Conservation (phyloP, 2,329 filamentous ascomycete genomes). For the Hypoxylon sp. region DNA sequence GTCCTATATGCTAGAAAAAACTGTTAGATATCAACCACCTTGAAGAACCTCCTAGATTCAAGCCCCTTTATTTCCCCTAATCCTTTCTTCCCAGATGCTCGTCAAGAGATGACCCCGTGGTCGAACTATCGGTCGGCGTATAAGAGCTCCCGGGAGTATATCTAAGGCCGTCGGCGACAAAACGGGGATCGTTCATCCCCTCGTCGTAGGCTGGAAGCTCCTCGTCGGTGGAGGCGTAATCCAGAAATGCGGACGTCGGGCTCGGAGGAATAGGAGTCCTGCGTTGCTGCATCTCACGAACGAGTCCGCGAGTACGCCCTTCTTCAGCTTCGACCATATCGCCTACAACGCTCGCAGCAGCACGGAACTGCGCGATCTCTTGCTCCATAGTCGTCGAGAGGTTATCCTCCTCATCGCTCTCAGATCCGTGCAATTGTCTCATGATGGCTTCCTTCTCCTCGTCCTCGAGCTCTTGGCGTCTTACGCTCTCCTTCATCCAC, state of each 20-base stretch:
- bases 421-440: slow-evolving; percentile 43
- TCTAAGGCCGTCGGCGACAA: slow-evolving; percentile 61
- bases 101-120: slow-evolving; percentile 45
- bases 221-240: slow-evolving; percentile 55
- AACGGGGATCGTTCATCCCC: slow-evolving; percentile 50
- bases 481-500: slow-evolving; percentile 45
- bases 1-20: background rate
- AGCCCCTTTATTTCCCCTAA: slow-evolving; percentile 21
- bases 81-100: slow-evolving; percentile 48
- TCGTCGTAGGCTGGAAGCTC: slow-evolving; percentile 60
- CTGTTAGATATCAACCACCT: background rate
- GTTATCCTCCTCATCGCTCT: slow-evolving; percentile 50
- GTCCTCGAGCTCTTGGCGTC: slow-evolving; percentile 45
- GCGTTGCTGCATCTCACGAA: slow-evolving; percentile 38
- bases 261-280: slow-evolving; percentile 45
- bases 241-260: slow-evolving; percentile 51
- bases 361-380: slow-evolving; percentile 63
- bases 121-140: slow-evolving; percentile 43
- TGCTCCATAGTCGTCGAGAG: slow-evolving; percentile 60
- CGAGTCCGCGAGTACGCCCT: slow-evolving; percentile 47
- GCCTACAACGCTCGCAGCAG: slow-evolving; percentile 61
- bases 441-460: slow-evolving; percentile 57
- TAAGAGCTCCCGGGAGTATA: slow-evolving; percentile 55
- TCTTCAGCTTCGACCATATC: slow-evolving; percentile 62
- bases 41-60: background rate